These are phyloP conservation scores for Pythium sukuiense DNA, from an alignment of 352 stramenopile species.

Conservation along the genomic window DNA sequence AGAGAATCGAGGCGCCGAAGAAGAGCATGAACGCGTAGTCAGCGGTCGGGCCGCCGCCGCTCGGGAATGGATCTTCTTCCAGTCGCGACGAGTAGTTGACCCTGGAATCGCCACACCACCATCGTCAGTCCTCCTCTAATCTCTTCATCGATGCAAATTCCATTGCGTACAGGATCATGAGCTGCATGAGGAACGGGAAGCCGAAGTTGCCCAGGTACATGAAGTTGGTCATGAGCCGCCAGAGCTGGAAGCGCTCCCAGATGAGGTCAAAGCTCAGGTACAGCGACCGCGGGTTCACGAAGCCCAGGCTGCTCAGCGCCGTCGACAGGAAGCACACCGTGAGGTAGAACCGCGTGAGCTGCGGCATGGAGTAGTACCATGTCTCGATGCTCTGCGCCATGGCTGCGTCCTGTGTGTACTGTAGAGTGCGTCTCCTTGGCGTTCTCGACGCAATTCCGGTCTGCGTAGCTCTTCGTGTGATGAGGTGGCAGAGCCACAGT, in stretches of 20 bases:
- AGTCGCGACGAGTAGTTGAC: constrained; percentile 83
- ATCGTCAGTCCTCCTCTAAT: not conserved
- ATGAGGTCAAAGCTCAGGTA: constrained; percentile 87
- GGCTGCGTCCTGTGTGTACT: not conserved
- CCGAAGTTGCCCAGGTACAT: constrained; percentile 88
- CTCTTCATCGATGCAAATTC: too few relatives aligned
- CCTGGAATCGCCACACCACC: constrained; percentile 26
- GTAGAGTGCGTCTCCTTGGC: too few relatives aligned
- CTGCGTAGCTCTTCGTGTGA: constrained; percentile 10
- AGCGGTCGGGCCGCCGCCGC: constrained; percentile 71
- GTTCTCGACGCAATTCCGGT: not conserved
- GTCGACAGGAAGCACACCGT: constrained; percentile 84
- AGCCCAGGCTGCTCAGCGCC: constrained; percentile 70
- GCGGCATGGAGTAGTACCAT: constrained; percentile 85
- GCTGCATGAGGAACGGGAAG: constrained; percentile 90
- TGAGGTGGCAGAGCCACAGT: constrained; percentile 18
- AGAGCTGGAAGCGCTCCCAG: constrained; percentile 88
- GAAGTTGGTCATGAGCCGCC: constrained; percentile 87
- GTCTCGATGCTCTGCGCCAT: constrained; percentile 77
- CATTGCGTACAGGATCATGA: constrained; percentile 82
- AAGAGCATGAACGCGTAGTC: constrained; percentile 92
- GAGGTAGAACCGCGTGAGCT: constrained; percentile 87
- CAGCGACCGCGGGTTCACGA: constrained; percentile 79
- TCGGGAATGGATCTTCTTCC: constrained; percentile 84
- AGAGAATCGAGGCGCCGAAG: constrained; percentile 74